Percentiles rank a stretch among this genome's conserved stretches.
Evolutionary conservation across 371 early-diverging fungal genomes (phyloP).

Genomic region (Zopfochytrium polystomum): DNA sequence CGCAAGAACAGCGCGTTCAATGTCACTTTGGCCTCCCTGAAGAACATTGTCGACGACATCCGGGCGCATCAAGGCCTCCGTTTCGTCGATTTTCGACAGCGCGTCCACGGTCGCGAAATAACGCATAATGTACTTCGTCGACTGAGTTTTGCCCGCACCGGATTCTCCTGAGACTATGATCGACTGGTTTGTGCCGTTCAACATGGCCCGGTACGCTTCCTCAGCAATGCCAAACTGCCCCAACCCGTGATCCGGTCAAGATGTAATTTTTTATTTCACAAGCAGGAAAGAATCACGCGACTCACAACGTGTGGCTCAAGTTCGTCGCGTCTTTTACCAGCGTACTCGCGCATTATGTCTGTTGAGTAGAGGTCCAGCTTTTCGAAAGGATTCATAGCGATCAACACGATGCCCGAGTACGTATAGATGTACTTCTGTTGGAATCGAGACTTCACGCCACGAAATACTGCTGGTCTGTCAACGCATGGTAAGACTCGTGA

Average conservation of each 20-base stretch:
- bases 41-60: slow-evolving; percentile 20
- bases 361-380: slow-evolving; percentile 81
- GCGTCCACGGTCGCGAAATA: slow-evolving; percentile 94
- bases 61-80: too few relatives aligned
- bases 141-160: slow-evolving; percentile 93
- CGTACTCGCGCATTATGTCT: slow-evolving; percentile 85
- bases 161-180: slow-evolving; percentile 99
- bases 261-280: too few relatives aligned
- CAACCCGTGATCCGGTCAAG: too few relatives aligned
- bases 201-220: slow-evolving; percentile 96
- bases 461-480: slow-evolving; percentile 70
- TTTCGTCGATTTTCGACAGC: slow-evolving; percentile 60
- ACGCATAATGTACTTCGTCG: slow-evolving; percentile 95
- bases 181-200: slow-evolving; percentile 89
- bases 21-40: slow-evolving; percentile 30
- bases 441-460: slow-evolving; percentile 85
- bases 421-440: slow-evolving; percentile 91
- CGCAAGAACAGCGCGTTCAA: slow-evolving; percentile 60
- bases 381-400: slow-evolving; percentile 97
- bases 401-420: slow-evolving; percentile 98
- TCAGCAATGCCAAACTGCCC: slow-evolving; percentile 90
- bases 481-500: too few relatives aligned
- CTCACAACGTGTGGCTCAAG: slow-evolving; percentile 91
- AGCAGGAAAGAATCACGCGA: neutral
- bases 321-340: slow-evolving; percentile 91